Base-by-base conservation (phyloP, 2,329 filamentous ascomycete species). In the Cadophora sp. region DNA sequence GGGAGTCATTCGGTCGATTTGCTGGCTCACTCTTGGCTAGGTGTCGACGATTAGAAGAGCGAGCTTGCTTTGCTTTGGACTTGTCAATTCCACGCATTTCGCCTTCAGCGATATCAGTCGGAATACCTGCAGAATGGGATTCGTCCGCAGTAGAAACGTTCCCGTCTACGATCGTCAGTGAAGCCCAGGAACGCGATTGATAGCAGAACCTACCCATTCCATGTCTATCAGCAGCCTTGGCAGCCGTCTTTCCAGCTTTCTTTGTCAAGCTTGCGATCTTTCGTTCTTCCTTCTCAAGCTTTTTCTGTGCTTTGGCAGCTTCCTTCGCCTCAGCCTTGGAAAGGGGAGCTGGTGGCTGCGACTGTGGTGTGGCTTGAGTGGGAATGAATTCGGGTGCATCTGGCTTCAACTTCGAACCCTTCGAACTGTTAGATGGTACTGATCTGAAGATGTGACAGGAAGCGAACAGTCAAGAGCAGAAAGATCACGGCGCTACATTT, bases 381-480 rank as follows among this genome's bases (percentile, higher is more conserved):
- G 80, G 80, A 53, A 82, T 68, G 68, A 81, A 81, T 65, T 79
- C 79, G 19, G 79, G 79, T n/a, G 79, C 79, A 64, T 81, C 79
- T 8, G 80, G 77, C 69, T 80, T 82, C 65, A 77, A 66, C 50
- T 70, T 78, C 14, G 75, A 77, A 22, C 69, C 72, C 72, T 74
- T 69, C 37, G n/a, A 34, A 48, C 50, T 58, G 66, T 68, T 71
- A 71, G 69, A 50, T 3, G 27, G 16, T 40, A 50, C 29, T 26
- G 24, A 56, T 56, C 59, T 22, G 9, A 53, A 11, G 19, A 40
- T 22, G 6, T 14, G 14, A 43, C n/a, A 43, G 4, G 34, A 26
- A 62, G 1, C 34, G 43, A 46, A 46, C 9, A 26, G 27, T 53
- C 22, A 34, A 46, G 24, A 50, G 48, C 40, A 34, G 6, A 11